Evolutionary conservation across 805 yeast genomes (phyloP).

Genomic region (Candida cerambycidarum): DNA sequence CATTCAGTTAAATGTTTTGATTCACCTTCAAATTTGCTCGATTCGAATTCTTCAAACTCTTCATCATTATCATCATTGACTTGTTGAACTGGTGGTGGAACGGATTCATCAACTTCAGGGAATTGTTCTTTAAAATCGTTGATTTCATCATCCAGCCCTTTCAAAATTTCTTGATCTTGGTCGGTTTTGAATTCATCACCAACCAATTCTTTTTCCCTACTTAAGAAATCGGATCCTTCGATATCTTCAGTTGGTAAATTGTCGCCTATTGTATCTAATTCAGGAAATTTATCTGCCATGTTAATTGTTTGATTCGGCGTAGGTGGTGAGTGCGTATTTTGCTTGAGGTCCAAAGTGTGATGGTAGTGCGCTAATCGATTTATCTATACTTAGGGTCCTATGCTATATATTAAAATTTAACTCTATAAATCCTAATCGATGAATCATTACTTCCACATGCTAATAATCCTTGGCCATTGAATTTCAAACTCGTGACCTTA

Average conservation of each 20-base stretch:
- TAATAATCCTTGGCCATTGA: conserved; percentile 45
- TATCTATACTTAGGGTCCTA: neutral
- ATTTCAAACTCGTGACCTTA: conserved; percentile 59
- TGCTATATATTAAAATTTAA: conserved; percentile 1
- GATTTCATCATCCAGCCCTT: conserved; percentile 44
- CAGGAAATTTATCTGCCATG: conserved; percentile 81
- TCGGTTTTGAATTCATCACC: conserved; percentile 75
- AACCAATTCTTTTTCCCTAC: conserved; percentile 65
- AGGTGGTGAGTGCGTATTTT: conserved; percentile 3
- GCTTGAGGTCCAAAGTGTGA: neutral
- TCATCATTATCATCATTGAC: conserved; percentile 38
- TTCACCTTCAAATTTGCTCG: conserved; percentile 35
- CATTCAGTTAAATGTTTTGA: conserved; percentile 62
- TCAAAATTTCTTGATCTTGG: conserved; percentile 51
- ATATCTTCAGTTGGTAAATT: conserved; percentile 25
- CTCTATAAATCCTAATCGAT: conserved; percentile 51
- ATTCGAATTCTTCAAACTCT: conserved; percentile 37
- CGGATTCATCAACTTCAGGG: conserved; percentile 51
- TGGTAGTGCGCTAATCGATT: neutral
- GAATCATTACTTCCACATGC: conserved; percentile 69
- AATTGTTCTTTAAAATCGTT: conserved; percentile 64
- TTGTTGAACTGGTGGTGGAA: conserved; percentile 16
- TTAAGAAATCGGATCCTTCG: conserved; percentile 56
- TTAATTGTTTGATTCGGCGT: conserved; percentile 6
- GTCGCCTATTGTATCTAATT: conserved; percentile 47